A percentile compares a stretch with the other conserved stretches of the same genome.
phyloP scores from a whole-genome alignment of 352 stramenopile genomes.

The Globisporangium perplexum region DNA sequence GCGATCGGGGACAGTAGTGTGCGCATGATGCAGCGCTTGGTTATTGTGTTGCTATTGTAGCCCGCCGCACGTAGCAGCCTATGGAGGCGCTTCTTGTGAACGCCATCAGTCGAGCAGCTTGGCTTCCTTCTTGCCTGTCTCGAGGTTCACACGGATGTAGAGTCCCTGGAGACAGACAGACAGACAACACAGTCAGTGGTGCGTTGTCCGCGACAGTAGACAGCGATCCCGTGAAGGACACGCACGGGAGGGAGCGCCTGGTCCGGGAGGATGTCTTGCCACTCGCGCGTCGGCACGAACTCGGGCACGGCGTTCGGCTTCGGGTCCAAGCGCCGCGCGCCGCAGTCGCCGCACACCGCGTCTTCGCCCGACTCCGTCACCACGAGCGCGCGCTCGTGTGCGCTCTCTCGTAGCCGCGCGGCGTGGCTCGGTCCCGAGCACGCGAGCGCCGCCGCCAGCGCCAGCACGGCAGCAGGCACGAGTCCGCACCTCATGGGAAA shows the following conservation, averaged over 20 bases:
- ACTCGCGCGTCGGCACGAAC: slow-evolving; percentile 58
- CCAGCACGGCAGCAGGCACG: slow-evolving; percentile 13
- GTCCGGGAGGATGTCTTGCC: slow-evolving; percentile 47
- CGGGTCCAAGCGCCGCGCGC: not conserved
- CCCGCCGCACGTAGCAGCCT: no score
- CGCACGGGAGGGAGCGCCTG: slow-evolving; percentile 42
- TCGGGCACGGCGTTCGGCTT: slow-evolving; percentile 21
- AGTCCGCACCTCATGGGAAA: slow-evolving; percentile 10
- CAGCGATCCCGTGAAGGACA: not conserved
- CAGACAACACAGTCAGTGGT: no score
- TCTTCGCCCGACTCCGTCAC: slow-evolving; percentile 1
- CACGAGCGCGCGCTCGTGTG: slow-evolving; percentile 5
- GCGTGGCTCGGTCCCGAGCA: not conserved
- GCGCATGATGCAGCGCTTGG: no score
- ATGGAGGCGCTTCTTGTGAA: no score
- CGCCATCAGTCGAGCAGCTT: slow-evolving; percentile 45
- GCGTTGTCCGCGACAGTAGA: no score
- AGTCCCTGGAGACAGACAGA: slow-evolving; percentile 34
- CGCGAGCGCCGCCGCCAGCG: slow-evolving; percentile 10
- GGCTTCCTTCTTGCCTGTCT: slow-evolving; percentile 55
- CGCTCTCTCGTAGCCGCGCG: slow-evolving; percentile 1
- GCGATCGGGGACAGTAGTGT: no score
- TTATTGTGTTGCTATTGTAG: no score
- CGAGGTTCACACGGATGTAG: slow-evolving; percentile 55
- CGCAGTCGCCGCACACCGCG: slow-evolving; percentile 10